These are phyloP conservation scores for Mortierella sp. DNA, from an alignment of 371 early-diverging fungal genomes.

Conservation along the genomic window DNA sequence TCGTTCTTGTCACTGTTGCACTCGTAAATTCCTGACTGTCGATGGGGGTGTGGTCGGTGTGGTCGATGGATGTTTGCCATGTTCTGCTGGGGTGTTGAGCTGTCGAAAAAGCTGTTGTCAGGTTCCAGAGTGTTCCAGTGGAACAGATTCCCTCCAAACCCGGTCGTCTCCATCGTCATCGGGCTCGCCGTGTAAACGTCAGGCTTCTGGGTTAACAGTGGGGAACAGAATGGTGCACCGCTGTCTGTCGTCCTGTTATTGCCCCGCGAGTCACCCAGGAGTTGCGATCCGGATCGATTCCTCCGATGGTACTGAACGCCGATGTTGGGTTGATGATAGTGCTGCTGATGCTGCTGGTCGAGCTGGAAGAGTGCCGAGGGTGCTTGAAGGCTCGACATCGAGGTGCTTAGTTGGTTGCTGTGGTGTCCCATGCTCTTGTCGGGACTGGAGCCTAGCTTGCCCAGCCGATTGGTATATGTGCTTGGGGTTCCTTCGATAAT, in stretches of 20 bases:
- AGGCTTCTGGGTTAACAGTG: background rate
- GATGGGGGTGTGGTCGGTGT: background rate
- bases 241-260: conserved; percentile 1
- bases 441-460: background rate
- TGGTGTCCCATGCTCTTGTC: background rate
- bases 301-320: conserved; percentile 16
- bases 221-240: background rate
- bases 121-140: background rate
- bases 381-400: conserved; percentile 19
- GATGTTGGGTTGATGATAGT: conserved; percentile 17
- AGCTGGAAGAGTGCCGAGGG: conserved; percentile 10
- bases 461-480: background rate
- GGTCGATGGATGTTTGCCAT: background rate
- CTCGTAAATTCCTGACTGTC: background rate
- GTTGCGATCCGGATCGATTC: conserved; percentile 5
- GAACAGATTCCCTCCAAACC: conserved; percentile 42
- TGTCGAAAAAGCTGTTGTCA: background rate
- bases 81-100: background rate
- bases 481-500: background rate
- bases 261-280: background rate
- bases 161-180: conserved; percentile 12
- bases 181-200: background rate
- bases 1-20: background rate
- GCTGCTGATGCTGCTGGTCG: conserved; percentile 19
- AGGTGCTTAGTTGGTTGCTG: conserved; percentile 8